phyloP scores from a whole-genome alignment of 306 rosid genomes.

The Acacia acuminata region DNA sequence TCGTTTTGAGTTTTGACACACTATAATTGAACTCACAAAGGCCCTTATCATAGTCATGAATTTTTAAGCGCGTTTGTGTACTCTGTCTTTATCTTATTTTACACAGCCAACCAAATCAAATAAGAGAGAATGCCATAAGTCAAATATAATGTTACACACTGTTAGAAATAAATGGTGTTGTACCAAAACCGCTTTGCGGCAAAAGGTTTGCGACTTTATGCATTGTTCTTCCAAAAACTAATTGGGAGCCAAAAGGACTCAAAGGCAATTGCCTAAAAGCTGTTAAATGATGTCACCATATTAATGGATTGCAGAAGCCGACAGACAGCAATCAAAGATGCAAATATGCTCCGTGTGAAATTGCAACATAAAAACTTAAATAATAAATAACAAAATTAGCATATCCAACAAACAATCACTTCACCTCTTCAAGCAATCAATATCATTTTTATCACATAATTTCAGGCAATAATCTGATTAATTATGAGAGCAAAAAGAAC shows the following conservation, averaged over 20 bases:
- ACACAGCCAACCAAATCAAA: no score
- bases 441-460: not conserved
- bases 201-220: slow-evolving; percentile 71
- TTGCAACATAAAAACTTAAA: slow-evolving; percentile 1
- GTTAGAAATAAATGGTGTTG: slow-evolving; percentile 76
- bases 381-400: not conserved
- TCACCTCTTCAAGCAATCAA: not conserved
- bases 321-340: slow-evolving; percentile 20
- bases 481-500: not conserved
- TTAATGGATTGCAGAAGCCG: not conserved
- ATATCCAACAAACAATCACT: not conserved
- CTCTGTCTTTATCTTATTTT: not conserved
- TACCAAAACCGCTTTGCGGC: slow-evolving; percentile 83
- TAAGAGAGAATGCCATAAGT: not conserved
- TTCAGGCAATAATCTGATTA: not conserved
- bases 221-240: slow-evolving; percentile 67
- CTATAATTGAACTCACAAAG: not conserved
- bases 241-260: slow-evolving; percentile 81
- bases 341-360: not conserved
- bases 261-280: slow-evolving; percentile 88
- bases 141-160: not conserved
- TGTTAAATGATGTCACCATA: slow-evolving; percentile 36
- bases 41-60: not conserved
- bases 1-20: not conserved
- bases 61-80: not conserved